Conservation (phyloP, 306 rosid species). For the Cajanus cajan region DNA sequence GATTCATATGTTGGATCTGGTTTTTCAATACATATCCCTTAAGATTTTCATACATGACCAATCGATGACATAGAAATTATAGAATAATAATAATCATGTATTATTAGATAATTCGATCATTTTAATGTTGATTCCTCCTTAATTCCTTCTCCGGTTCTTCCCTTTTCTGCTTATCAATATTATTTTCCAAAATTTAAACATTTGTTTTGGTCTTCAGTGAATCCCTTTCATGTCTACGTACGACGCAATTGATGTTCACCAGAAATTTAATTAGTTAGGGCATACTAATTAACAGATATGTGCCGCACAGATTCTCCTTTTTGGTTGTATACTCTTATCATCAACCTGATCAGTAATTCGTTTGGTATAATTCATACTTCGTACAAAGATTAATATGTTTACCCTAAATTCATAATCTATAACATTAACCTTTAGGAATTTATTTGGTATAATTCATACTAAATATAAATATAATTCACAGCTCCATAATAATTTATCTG, state of each 20-base stretch:
- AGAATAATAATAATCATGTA: no score
- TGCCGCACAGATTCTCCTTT: constrained; percentile 3
- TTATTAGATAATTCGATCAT: background rate
- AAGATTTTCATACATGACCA: background rate
- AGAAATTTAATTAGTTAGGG: constrained; percentile 1
- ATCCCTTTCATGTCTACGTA: background rate
- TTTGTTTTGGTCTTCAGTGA: background rate
- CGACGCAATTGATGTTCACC: background rate
- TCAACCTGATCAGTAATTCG: background rate
- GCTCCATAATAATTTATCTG: background rate
- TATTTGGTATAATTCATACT: background rate
- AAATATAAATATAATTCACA: background rate
- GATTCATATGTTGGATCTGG: constrained; percentile 8
- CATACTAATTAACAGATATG: background rate
- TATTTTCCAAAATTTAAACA: constrained; percentile 13
- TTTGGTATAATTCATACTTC: no score
- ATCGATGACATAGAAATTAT: background rate
- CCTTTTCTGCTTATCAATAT: background rate
- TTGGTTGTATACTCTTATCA: background rate
- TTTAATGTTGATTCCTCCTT: background rate
- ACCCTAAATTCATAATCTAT: background rate
- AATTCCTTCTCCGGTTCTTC: background rate
- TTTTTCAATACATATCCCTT: background rate
- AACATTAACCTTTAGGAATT: background rate
- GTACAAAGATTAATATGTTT: background rate